Evolutionary conservation across 345 rosid genomes (phyloP).

Genomic region (Citrus reticulata): DNA sequence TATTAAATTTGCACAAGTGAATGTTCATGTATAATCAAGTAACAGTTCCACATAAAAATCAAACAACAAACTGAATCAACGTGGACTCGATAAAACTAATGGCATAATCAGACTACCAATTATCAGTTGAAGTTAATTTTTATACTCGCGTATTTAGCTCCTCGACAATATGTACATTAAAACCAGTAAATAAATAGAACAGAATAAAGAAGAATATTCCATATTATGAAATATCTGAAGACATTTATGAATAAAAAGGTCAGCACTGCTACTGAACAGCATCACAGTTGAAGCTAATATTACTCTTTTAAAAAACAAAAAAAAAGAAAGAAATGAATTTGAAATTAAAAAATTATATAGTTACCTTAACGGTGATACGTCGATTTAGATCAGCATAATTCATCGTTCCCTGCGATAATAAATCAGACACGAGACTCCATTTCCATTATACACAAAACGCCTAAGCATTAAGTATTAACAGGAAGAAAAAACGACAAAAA

Average conservation of each 20-base stretch:
- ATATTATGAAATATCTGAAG: background rate
- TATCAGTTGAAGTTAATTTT: background rate
- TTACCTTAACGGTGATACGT: conserved; percentile 52
- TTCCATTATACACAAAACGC: background rate
- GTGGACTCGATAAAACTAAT: background rate
- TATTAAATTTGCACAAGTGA: background rate
- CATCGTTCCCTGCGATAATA: conserved; percentile 39
- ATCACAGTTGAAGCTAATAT: background rate
- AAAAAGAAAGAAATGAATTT: background rate
- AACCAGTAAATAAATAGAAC: background rate
- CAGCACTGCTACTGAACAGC: background rate
- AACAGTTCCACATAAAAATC: background rate
- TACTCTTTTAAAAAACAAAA: background rate
- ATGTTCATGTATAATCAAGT: background rate
- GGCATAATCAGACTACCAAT: background rate
- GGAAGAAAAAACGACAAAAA: background rate
- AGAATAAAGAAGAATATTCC: background rate
- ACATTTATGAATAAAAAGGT: background rate
- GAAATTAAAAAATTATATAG: background rate
- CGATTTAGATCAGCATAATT: conserved; percentile 26
- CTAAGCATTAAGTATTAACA: background rate
- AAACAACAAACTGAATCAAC: background rate
- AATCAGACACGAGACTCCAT: conserved; percentile 3
- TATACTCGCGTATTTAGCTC: background rate
- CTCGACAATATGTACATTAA: background rate